Percentiles rank a stretch among this genome's conserved stretches.
Evolutionary conservation across 192 early-diverging fungal species (phyloP).

Genomic region (Backusella parvicylindrica): DNA sequence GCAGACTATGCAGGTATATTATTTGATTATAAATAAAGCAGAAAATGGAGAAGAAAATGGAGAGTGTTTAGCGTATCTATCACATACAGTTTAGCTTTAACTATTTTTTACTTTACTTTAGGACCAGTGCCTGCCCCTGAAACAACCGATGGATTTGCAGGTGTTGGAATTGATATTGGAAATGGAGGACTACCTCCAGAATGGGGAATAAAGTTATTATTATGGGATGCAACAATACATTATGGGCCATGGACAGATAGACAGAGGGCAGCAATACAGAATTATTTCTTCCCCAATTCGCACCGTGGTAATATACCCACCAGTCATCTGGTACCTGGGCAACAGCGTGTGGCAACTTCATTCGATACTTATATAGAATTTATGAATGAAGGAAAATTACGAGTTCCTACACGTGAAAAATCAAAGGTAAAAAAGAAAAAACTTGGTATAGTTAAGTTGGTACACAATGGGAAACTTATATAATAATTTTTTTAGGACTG

Average conservation of each 20-base stretch:
- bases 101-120: background rate
- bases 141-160: background rate
- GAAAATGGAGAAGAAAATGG: background rate
- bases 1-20: slow-evolving; percentile 59
- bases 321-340: slow-evolving; percentile 44
- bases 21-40: background rate
- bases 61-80: too few species aligned
- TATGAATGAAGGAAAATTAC: slow-evolving; percentile 48
- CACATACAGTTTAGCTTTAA: too few species aligned
- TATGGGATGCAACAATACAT: slow-evolving; percentile 54
- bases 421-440: slow-evolving; percentile 57
- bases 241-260: slow-evolving; percentile 85
- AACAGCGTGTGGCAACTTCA: slow-evolving; percentile 50
- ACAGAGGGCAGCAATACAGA: slow-evolving; percentile 64
- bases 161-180: slow-evolving; percentile 24
- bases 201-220: slow-evolving; percentile 63
- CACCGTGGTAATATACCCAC: slow-evolving; percentile 53
- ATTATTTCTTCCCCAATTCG: slow-evolving; percentile 71
- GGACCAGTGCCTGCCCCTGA: slow-evolving; percentile 16
- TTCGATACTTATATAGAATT: slow-evolving; percentile 64
- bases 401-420: slow-evolving; percentile 65
- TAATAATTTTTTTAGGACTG: slow-evolving; percentile 49
- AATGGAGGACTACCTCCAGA: slow-evolving; percentile 63
- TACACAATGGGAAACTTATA: background rate
- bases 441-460: background rate